These are phyloP conservation scores for Microcyclospora pomicola DNA, from an alignment of 2,329 filamentous ascomycete genomes.

Conservation along the genomic window DNA sequence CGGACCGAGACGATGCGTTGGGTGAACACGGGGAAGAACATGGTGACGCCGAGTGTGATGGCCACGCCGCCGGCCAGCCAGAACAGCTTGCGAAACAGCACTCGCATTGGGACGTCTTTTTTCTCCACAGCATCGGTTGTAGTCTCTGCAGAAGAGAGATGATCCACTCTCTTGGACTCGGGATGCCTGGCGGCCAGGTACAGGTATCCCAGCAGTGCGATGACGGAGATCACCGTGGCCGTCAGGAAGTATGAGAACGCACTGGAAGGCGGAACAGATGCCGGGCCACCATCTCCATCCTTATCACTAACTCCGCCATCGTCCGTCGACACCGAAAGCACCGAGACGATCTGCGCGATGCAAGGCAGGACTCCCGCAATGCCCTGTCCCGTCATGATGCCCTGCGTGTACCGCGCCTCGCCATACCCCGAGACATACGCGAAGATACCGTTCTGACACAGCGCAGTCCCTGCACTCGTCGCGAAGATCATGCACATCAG, in stretches of 20 bases:
- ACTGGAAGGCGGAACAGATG: conserved; percentile 45
- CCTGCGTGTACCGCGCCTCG: conserved; percentile 80
- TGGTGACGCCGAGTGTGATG: conserved; percentile 68
- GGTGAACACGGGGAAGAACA: conserved; percentile 86
- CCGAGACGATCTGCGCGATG: conserved; percentile 72
- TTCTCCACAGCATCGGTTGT: conserved; percentile 20
- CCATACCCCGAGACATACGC: conserved; percentile 81
- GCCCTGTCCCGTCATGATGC: conserved; percentile 88
- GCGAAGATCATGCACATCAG: conserved; percentile 66
- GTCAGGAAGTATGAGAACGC: conserved; percentile 88
- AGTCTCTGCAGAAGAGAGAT: conserved; percentile 4
- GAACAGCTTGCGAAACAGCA: conserved; percentile 61
- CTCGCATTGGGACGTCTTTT: conserved; percentile 44
- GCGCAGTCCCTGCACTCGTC: conserved; percentile 66
- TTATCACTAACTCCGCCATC: conserved; percentile 1
- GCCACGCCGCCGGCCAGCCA: conserved; percentile 68
- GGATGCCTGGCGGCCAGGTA: conserved; percentile 45
- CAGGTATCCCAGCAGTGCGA: conserved; percentile 59
- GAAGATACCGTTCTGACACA: conserved; percentile 89
- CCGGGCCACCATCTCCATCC: conserved; percentile 14
- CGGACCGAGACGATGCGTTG: conserved; percentile 32
- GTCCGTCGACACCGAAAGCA: conserved; percentile 45
- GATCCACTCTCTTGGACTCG: conserved; percentile 7
- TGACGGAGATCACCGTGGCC: conserved; percentile 59
- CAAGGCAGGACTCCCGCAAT: conserved; percentile 83